A percentile compares a stretch with the other conserved stretches of the same genome.
These are phyloP conservation scores for Candida jianshihensis DNA, from an alignment of 805 yeast species.

Conservation along the genomic window DNA sequence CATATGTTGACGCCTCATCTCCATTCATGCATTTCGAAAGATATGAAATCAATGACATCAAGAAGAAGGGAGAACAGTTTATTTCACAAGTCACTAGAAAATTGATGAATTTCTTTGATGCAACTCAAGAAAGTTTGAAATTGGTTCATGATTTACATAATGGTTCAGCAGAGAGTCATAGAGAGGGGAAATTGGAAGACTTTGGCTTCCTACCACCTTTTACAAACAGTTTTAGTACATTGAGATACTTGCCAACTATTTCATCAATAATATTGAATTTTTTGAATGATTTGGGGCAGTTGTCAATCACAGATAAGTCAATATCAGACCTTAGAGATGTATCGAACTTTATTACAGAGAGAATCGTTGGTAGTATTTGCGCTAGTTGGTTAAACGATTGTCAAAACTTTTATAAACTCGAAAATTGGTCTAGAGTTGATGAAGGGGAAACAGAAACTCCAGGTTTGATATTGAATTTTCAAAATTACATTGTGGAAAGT, in stretches of 20 bases:
- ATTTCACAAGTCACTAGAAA: slow-evolving; percentile 27
- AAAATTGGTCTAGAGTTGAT: slow-evolving; percentile 31
- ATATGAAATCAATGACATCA: slow-evolving; percentile 35
- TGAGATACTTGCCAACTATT: slow-evolving; percentile 43
- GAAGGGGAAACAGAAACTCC: slow-evolving; percentile 33
- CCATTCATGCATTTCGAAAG: slow-evolving; percentile 35
- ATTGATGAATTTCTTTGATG: slow-evolving; percentile 25
- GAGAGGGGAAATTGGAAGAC: slow-evolving; percentile 24
- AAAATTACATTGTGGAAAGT: slow-evolving; percentile 26
- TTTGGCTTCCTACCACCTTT: slow-evolving; percentile 59
- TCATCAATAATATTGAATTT: slow-evolving; percentile 35
- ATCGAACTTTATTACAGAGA: slow-evolving; percentile 32
- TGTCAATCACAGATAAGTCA: slow-evolving; percentile 33
- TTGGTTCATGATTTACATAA: not conserved
- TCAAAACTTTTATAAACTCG: slow-evolving; percentile 30
- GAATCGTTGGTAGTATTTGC: slow-evolving; percentile 41
- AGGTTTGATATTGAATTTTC: slow-evolving; percentile 26
- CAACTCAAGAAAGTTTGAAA: slow-evolving; percentile 23
- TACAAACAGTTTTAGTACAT: slow-evolving; percentile 55
- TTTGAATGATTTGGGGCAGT: slow-evolving; percentile 36
- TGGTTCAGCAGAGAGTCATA: not conserved
- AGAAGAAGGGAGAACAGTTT: slow-evolving; percentile 32
- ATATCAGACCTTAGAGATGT: slow-evolving; percentile 30
- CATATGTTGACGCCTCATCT: slow-evolving; percentile 26
- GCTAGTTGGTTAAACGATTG: slow-evolving; percentile 47